Base-by-base conservation (phyloP, 768 basidiomycete species). In the Boletus huronensis region DNA sequence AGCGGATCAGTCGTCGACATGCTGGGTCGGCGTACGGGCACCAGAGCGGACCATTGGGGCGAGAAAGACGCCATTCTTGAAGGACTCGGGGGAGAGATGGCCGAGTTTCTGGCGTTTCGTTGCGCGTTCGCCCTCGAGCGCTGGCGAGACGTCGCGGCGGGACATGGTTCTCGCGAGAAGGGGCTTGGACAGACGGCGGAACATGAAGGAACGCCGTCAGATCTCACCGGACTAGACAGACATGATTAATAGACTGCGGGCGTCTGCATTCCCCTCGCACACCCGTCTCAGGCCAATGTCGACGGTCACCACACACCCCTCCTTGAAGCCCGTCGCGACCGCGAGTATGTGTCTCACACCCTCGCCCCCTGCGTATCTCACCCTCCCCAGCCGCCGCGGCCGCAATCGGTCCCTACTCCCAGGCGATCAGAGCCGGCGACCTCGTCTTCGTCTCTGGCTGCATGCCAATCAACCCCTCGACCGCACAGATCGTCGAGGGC, bases 21-120 rank as follows among this genome's bases (percentile, higher is more conserved):
- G 19, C n/a, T 10, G 31, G n/a, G 35, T 14, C 36, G 39, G 81
- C 88, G 64, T 71, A 93, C 91, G 72, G 59, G 88, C 87, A 56
- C 94, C 92, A 54, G 92, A 96, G 66, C 94, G 82, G 49, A 99
- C 97, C 97, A 99, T 99, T 2, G 97, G 97, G 3, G 97, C 96
- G n/a, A 99, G 81, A 65, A 97, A 88, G 29, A 98, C 76, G 10
- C 93, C 95, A 73, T 91, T 80, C 59, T 86, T 87, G 75, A 93
- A 99, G 58, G 92, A 85, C 28, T 85, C 83, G 1, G 77, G 66
- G 0, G 85, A 85, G 17, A 90, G 77, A 59, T 83, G 80, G 16
- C 79, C 82, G 9, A 81, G 61, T 61, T 76, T 82, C 38, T 75
- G 73, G 8, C 83, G 80, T 66, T 90, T 90, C 0, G 74, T 28